Evolutionary conservation across 305 asterid genomes (phyloP).

Genomic region (Ruellia speciosa): DNA sequence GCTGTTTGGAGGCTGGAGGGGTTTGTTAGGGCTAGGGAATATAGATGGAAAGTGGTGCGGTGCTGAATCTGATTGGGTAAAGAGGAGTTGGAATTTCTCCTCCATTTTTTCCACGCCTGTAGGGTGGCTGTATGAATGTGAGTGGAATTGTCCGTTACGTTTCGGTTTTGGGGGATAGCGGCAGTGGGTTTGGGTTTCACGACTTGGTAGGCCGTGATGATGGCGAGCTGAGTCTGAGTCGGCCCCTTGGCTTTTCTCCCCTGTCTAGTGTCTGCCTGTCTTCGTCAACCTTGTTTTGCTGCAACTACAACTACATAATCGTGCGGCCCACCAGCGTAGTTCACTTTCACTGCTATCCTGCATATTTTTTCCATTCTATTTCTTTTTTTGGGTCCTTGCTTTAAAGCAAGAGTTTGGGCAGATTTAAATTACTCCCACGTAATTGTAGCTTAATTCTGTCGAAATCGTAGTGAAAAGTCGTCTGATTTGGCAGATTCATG

Average conservation of each 20-base stretch:
- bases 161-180: slow-evolving; percentile 18
- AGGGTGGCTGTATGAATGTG: not conserved
- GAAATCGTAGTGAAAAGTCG: too few relatives aligned
- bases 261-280: slow-evolving; percentile 19
- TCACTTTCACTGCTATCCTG: too few relatives aligned
- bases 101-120: not conserved
- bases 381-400: too few relatives aligned
- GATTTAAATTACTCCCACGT: too few relatives aligned
- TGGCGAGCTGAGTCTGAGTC: slow-evolving; percentile 42
- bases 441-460: too few relatives aligned
- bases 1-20: too few relatives aligned
- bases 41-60: not conserved
- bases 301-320: slow-evolving; percentile 33
- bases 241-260: slow-evolving; percentile 24
- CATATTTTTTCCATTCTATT: too few relatives aligned
- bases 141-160: slow-evolving; percentile 26
- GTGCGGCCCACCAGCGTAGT: too few relatives aligned
- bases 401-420: too few relatives aligned
- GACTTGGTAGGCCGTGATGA: slow-evolving; percentile 17
- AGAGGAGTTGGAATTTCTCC: not conserved
- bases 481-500: too few relatives aligned
- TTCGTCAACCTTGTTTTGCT: slow-evolving; percentile 34
- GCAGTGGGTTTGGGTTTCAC: slow-evolving; percentile 28
- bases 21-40: not conserved
- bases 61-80: not conserved